A percentile compares a stretch with the other conserved stretches of the same genome.
phyloP scores from a whole-genome alignment of 2,329 filamentous ascomycete species.

The Chaetomium strumarium region DNA sequence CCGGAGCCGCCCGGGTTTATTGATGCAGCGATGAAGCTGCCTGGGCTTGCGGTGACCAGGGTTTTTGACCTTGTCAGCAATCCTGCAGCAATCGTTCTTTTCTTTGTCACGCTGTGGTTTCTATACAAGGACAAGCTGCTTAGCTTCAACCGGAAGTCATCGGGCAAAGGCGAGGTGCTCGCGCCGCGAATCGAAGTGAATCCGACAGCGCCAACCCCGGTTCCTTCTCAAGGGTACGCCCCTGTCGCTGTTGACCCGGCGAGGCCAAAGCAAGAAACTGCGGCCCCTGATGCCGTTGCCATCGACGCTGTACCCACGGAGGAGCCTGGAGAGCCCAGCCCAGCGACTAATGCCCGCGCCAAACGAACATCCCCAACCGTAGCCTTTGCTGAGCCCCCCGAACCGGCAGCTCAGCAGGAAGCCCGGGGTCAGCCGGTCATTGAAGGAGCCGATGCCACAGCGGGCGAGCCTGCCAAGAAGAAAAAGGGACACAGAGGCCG shows the following conservation, averaged over 20 bases:
- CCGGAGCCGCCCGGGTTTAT: constrained; percentile 40
- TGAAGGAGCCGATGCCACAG: constrained; percentile 26
- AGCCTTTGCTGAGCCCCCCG: constrained; percentile 19
- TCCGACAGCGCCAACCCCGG: constrained; percentile 1
- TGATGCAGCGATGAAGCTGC: constrained; percentile 45
- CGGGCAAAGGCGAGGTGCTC: constrained; percentile 3
- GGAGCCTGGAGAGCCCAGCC: neutral
- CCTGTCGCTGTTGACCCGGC: neutral
- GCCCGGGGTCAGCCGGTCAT: constrained; percentile 21
- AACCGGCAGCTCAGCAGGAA: constrained; percentile 10
- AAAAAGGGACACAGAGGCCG: constrained; percentile 65
- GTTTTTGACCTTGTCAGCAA: constrained; percentile 52
- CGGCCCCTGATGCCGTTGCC: neutral
- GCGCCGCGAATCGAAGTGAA: constrained; percentile 11
- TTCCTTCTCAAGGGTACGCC: neutral
- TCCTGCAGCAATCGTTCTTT: constrained; percentile 44
- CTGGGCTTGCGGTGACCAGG: constrained; percentile 44
- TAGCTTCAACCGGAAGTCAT: constrained; percentile 32
- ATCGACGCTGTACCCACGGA: neutral
- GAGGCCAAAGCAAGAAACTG: neutral
- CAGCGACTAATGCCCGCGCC: neutral
- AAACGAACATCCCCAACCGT: constrained; percentile 11
- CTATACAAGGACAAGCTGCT: constrained; percentile 41
- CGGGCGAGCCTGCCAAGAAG: constrained; percentile 50
- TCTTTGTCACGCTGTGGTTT: constrained; percentile 40